These are phyloP conservation scores for Ramaria rubella DNA, from an alignment of 768 basidiomycete species.

Conservation along the genomic window DNA sequence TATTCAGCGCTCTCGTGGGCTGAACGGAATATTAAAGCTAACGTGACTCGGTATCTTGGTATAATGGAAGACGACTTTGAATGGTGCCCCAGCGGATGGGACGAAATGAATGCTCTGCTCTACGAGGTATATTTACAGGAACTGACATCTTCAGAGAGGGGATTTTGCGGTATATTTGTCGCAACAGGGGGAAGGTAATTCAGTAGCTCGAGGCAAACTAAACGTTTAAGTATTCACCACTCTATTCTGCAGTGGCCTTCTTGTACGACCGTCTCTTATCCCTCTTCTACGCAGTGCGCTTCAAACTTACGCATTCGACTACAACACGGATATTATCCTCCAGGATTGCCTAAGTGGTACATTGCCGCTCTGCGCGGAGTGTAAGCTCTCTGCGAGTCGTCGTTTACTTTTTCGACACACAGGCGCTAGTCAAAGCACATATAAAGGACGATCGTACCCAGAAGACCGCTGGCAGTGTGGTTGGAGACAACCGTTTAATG, in stretches of 20 bases:
- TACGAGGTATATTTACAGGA: background rate
- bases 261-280: background rate
- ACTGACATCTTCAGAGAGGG: background rate
- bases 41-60: background rate
- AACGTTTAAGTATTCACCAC: background rate
- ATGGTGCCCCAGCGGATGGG: background rate
- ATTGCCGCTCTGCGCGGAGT: background rate
- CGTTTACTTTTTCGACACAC: background rate
- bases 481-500: background rate
- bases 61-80: slow-evolving; percentile 1
- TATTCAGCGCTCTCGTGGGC: background rate
- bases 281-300: background rate
- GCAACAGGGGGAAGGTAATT: background rate
- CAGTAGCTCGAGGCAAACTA: background rate
- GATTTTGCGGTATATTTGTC: background rate
- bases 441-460: background rate
- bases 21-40: background rate
- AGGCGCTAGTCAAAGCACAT: background rate
- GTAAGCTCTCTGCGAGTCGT: background rate
- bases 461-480: background rate
- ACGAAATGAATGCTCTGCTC: background rate
- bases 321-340: background rate
- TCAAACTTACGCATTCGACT: background rate
- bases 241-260: background rate
- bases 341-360: background rate